Evolutionary conservation across 257 asterid species (phyloP).

Genomic region (Capsicum pubescens): DNA sequence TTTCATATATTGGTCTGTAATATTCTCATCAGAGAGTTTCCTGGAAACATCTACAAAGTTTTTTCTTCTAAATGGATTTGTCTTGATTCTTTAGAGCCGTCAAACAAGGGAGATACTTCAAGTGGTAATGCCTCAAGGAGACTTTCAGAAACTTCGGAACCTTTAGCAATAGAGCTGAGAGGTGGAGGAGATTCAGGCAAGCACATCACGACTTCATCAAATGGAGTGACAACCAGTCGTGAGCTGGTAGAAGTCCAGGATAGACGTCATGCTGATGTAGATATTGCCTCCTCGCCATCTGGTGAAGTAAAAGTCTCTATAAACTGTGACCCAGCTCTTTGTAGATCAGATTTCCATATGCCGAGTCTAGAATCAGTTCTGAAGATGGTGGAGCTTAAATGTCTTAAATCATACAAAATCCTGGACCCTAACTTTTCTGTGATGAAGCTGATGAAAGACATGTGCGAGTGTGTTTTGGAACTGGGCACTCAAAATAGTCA

Average conservation of each 20-base stretch:
- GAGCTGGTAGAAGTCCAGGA: slow-evolving; percentile 36
- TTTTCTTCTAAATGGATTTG: background rate
- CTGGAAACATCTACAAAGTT: slow-evolving; percentile 18
- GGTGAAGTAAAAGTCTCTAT: slow-evolving; percentile 67
- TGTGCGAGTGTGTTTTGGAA: slow-evolving; percentile 55
- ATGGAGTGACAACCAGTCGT: slow-evolving; percentile 39
- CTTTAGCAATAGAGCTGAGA: slow-evolving; percentile 34
- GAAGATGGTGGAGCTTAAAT: slow-evolving; percentile 54
- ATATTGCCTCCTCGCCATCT: slow-evolving; percentile 60
- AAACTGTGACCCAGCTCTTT: slow-evolving; percentile 46
- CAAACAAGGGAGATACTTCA: slow-evolving; percentile 42
- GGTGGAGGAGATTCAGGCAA: slow-evolving; percentile 35
- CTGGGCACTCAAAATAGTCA: slow-evolving; percentile 47
- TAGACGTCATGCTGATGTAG: slow-evolving; percentile 44
- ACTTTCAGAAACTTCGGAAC: slow-evolving; percentile 38
- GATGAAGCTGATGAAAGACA: slow-evolving; percentile 60
- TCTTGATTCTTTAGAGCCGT: slow-evolving; percentile 48
- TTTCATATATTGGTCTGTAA: background rate
- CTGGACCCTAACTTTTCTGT: slow-evolving; percentile 53
- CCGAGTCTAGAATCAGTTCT: slow-evolving; percentile 58
- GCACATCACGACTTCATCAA: slow-evolving; percentile 29
- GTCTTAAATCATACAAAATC: slow-evolving; percentile 48
- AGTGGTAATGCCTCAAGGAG: slow-evolving; percentile 33
- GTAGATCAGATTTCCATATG: slow-evolving; percentile 46
- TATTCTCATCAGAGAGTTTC: slow-evolving; percentile 13